These are phyloP conservation scores for Fusarium phyllophilum DNA, from an alignment of 2,329 filamentous ascomycete species.

Conservation along the genomic window DNA sequence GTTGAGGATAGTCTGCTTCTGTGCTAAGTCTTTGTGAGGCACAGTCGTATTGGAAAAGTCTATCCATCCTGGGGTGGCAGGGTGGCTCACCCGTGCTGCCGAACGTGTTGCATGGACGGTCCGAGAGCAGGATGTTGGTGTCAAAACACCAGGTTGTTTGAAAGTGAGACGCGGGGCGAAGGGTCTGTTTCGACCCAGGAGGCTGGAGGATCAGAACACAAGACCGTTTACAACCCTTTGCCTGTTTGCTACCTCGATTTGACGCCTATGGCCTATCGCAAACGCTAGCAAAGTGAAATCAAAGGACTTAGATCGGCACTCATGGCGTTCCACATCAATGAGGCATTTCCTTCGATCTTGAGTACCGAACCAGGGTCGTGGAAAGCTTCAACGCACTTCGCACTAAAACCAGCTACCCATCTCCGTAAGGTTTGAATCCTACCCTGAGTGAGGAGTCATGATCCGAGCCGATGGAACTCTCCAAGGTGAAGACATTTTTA, in stretches of 20 bases:
- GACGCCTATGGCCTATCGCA: neutral
- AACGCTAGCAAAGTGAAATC: conserved; percentile 15
- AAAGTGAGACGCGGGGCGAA: conserved; percentile 26
- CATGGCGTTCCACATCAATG: conserved; percentile 22
- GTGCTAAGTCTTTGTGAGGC: neutral
- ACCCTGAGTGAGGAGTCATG: conserved; percentile 7
- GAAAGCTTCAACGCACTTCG: conserved; percentile 14
- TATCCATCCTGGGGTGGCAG: neutral
- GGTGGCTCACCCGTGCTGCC: conserved; percentile 7
- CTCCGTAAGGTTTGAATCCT: conserved; percentile 14
- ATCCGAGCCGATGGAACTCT: conserved; percentile 5
- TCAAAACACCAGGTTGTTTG: conserved; percentile 25
- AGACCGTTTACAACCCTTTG: neutral
- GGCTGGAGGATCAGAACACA: conserved; percentile 4
- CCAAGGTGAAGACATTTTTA: neutral
- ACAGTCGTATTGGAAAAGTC: conserved; percentile 5
- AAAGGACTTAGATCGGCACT: conserved; percentile 34
- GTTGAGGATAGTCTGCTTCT: neutral
- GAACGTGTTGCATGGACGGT: neutral
- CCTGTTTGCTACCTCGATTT: neutral
- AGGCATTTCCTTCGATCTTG: conserved; percentile 30
- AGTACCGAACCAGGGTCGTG: conserved; percentile 17
- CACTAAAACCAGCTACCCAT: conserved; percentile 18
- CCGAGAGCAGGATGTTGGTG: conserved; percentile 15
- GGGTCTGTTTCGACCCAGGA: conserved; percentile 7